Evolutionary conservation across 176 grass and related monocot species (phyloP).

Genomic region (Hsuehochloa calcarea): DNA sequence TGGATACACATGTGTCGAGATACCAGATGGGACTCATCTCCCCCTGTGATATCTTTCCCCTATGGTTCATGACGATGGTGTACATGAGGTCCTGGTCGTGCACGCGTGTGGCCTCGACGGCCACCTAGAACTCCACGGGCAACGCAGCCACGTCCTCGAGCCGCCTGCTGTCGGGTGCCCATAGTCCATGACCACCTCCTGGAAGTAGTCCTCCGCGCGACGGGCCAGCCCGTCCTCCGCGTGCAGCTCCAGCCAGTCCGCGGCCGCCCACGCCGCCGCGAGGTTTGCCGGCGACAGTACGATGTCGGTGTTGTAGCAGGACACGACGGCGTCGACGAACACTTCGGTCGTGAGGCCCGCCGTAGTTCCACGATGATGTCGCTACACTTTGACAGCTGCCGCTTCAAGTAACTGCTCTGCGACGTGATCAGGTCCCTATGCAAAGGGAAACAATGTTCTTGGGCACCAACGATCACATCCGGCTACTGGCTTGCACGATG

Average conservation of each 20-base stretch:
- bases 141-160: slow-evolving; percentile 63
- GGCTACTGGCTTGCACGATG: slow-evolving; percentile 51
- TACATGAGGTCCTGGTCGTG: slow-evolving; percentile 90
- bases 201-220: slow-evolving; percentile 64
- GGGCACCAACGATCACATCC: slow-evolving; percentile 66
- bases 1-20: too few relatives aligned
- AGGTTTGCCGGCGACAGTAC: slow-evolving; percentile 51
- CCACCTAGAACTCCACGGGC: slow-evolving; percentile 44
- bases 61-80: slow-evolving; percentile 64
- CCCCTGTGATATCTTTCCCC: too few relatives aligned
- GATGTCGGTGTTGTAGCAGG: slow-evolving; percentile 56
- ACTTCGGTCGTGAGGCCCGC: slow-evolving; percentile 42
- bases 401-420: slow-evolving; percentile 67
- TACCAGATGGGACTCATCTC: too few relatives aligned
- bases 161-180: slow-evolving; percentile 40
- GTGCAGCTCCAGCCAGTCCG: slow-evolving; percentile 68
- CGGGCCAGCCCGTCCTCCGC: slow-evolving; percentile 32
- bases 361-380: slow-evolving; percentile 47
- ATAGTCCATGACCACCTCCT: slow-evolving; percentile 63
- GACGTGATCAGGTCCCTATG: slow-evolving; percentile 74
- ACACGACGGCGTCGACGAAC: slow-evolving; percentile 45
- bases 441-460: slow-evolving; percentile 60
- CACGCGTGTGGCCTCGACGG: slow-evolving; percentile 57
- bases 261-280: slow-evolving; percentile 40
- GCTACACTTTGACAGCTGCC: slow-evolving; percentile 48